Evolutionary conservation across 2,329 filamentous ascomycete species (phyloP).

Genomic region (Ilyonectria mors-panacis): DNA sequence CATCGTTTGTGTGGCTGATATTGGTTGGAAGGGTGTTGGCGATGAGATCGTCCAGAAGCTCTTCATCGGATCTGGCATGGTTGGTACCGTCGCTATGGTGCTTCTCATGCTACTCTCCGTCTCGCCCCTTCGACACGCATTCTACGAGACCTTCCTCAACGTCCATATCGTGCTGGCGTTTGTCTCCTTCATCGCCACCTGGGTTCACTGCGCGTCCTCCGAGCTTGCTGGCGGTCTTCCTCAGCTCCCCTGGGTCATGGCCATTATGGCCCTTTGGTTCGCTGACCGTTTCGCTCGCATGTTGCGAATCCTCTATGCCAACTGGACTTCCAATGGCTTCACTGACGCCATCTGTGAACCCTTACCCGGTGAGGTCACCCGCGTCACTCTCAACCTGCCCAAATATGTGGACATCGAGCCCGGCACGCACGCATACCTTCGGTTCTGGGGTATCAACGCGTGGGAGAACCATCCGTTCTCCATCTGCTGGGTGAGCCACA

Average conservation of each 20-base stretch:
- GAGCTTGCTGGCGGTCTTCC: slow-evolving; percentile 75
- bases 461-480: slow-evolving; percentile 87
- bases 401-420: slow-evolving; percentile 76
- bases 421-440: slow-evolving; percentile 82
- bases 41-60: slow-evolving; percentile 68
- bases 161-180: slow-evolving; percentile 84
- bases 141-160: slow-evolving; percentile 97
- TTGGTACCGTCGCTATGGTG: slow-evolving; percentile 73
- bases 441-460: slow-evolving; percentile 74
- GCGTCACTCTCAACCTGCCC: slow-evolving; percentile 79
- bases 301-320: slow-evolving; percentile 74
- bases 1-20: slow-evolving; percentile 77
- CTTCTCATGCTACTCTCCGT: slow-evolving; percentile 79
- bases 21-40: slow-evolving; percentile 72
- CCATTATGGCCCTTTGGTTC: slow-evolving; percentile 83
- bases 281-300: slow-evolving; percentile 78
- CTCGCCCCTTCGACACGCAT: slow-evolving; percentile 89
- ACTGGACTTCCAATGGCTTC: slow-evolving; percentile 71
- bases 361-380: slow-evolving; percentile 78
- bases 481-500: slow-evolving; percentile 79
- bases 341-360: slow-evolving; percentile 78
- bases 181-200: slow-evolving; percentile 78
- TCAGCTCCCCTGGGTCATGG: slow-evolving; percentile 82
- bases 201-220: slow-evolving; percentile 82
- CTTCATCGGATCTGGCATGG: slow-evolving; percentile 77